A percentile compares a stretch with the other conserved stretches of the same genome.
These are phyloP conservation scores for Candida sp. DNA, from an alignment of 1,139 yeast genomes.

Conservation along the genomic window DNA sequence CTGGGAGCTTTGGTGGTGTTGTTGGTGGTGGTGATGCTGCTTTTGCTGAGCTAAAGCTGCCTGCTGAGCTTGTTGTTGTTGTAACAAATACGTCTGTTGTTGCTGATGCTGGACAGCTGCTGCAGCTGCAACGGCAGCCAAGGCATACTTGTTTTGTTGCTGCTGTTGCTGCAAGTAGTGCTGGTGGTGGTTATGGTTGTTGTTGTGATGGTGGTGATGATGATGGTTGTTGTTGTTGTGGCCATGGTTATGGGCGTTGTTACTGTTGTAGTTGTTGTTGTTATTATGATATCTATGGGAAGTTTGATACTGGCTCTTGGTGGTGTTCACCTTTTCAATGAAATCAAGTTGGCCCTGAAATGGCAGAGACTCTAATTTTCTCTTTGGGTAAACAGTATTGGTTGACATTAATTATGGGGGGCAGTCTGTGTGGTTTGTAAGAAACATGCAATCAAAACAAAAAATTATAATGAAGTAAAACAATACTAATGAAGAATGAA, in stretches of 20 bases:
- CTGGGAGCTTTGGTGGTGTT: constrained; percentile 10
- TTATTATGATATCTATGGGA: constrained; percentile 14
- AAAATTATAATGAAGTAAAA: background rate
- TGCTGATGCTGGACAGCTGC: constrained; percentile 31
- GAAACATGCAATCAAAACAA: constrained; percentile 3
- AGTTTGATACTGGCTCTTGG: constrained; percentile 15
- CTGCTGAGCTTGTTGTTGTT: constrained; percentile 18
- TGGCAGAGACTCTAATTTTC: constrained; percentile 31
- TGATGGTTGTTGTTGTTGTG: constrained; percentile 6
- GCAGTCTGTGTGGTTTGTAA: constrained; percentile 5
- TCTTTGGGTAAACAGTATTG: constrained; percentile 24
- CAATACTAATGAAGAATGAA: constrained; percentile 2
- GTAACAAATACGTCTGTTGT: constrained; percentile 21
- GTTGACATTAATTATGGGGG: constrained; percentile 11
- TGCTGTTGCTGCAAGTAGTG: constrained; percentile 14
- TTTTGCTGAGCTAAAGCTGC: constrained; percentile 13
- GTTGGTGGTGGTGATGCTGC: constrained; percentile 12
- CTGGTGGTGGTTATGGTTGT: constrained; percentile 13
- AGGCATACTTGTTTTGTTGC: constrained; percentile 27
- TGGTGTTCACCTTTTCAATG: constrained; percentile 21
- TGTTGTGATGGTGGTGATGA: constrained; percentile 10
- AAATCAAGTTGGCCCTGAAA: constrained; percentile 34
- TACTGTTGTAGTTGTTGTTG: constrained; percentile 6
- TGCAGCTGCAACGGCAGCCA: constrained; percentile 35
- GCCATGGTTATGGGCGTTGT: background rate